These are phyloP conservation scores for Ceratocystis eucalypticola DNA, from an alignment of 2,329 filamentous ascomycete species.

Conservation along the genomic window DNA sequence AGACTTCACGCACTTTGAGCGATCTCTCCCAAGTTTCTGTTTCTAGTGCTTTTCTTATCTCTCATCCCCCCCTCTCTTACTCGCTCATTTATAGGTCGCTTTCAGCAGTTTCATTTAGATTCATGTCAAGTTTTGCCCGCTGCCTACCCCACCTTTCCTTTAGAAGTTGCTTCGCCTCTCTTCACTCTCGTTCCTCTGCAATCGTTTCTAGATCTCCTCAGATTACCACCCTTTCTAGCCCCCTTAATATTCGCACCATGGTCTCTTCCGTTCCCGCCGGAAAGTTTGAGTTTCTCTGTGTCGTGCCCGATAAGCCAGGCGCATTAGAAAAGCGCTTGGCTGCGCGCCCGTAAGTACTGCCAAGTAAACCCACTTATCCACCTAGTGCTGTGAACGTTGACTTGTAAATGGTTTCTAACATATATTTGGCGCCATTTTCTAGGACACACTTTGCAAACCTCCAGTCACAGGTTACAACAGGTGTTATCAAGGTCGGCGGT, in stretches of 20 bases:
- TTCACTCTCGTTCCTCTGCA: not conserved
- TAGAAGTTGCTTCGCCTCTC: not conserved
- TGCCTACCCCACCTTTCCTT: not conserved
- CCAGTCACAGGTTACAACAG: constrained; percentile 38
- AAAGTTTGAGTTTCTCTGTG: constrained; percentile 53
- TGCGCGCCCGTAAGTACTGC: constrained; percentile 39
- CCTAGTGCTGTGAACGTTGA: not conserved
- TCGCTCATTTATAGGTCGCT: no score
- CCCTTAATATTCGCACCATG: constrained; percentile 23
- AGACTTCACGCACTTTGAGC: no score
- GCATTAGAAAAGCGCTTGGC: constrained; percentile 47
- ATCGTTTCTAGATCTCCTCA: not conserved
- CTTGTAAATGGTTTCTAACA: not conserved
- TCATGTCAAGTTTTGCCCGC: not conserved
- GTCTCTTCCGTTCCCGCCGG: constrained; percentile 22
- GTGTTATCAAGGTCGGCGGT: constrained; percentile 53
- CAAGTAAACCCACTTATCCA: not conserved
- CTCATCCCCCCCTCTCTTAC: no score
- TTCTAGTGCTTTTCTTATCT: no score
- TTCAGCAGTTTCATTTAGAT: not conserved
- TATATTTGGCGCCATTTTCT: not conserved
- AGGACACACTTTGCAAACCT: constrained; percentile 43
- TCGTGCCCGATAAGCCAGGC: constrained; percentile 53
- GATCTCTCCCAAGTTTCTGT: no score
- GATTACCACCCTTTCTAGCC: not conserved